A percentile compares a stretch with the other conserved stretches of the same genome.
Conservation (phyloP, 73 alveolate genomes). For the Paramecium biaurelia region DNA sequence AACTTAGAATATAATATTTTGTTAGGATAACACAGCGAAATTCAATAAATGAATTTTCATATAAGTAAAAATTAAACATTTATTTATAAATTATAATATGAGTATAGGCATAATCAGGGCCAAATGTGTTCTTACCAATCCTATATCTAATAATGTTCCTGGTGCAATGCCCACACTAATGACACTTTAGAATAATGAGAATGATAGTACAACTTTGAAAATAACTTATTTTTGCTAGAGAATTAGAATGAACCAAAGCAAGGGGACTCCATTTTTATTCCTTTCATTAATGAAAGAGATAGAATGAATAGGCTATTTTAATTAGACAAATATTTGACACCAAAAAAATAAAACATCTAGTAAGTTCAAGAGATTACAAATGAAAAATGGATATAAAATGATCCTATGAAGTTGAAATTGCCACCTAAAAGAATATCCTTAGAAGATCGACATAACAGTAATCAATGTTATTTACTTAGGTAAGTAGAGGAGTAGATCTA, state of each 20-base stretch:
- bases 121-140: neutral
- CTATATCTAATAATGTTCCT: neutral
- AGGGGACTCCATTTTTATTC: neutral
- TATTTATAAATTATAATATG: neutral
- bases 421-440: neutral
- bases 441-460: neutral
- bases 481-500: neutral
- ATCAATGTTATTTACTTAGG: neutral
- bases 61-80: neutral
- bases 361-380: neutral
- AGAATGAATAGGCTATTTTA: neutral
- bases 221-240: neutral
- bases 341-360: neutral
- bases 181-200: neutral
- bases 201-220: neutral
- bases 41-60: neutral
- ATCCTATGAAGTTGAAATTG: neutral
- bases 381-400: slow-evolving; percentile 12
- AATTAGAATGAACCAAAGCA: neutral
- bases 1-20: too few species aligned
- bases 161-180: neutral
- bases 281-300: neutral
- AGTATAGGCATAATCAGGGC: neutral
- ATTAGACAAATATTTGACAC: neutral
- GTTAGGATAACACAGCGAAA: neutral